Evolutionary conservation across 1,284 basidiomycete species (phyloP), one percentile per base, ranked within the genome.

Genomic region (Leccinum variabile): DNA sequence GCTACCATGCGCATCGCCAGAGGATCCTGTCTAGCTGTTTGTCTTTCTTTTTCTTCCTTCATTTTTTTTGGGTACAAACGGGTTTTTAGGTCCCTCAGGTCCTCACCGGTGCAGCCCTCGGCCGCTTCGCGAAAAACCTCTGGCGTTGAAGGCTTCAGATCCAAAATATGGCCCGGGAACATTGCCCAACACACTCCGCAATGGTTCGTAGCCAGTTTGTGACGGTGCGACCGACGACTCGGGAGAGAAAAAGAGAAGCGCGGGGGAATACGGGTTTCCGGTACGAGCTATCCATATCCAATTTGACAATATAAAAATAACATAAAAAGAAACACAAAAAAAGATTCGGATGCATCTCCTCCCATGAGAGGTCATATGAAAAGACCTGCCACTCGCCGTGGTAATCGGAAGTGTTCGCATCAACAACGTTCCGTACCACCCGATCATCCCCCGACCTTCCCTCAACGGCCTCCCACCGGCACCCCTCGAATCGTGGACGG

Each of bases 341-440:
- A 52, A 41, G 8, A 56, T 59, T 32, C 35, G 50, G 60, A 57
- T 32, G 56, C 53, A 62, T 54, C 52, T 30, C 22, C 62, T 41
- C 62, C 67, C 59, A 44, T 59, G 69, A 67, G 61, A 62, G 63
- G 71, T 59, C 66, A 72, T 71, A 72, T 72, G 68, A 68, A 60
- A n/a, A 28, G 49, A n/a, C 25, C 8, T 58, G 37, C 32, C 46
- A 44, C 57, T 54, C 67, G 44, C 69, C 69, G 69, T 72, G 69
- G 71, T 62, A 59, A 64, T 70, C 69, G 69, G 71, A 57, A 35
- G 35, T 35, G 54, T 13, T 46, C 62, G 68, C 54, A 25, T 68
- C 64, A 60, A 55, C 55, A 41, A 35, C 62, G 49, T 63, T 71
- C 66, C 69, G 57, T 46, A 18, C 30, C 32, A 56, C 30, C 67